Conservation (phyloP, 148 eudicot genomes). For the Rheum nobile region DNA sequence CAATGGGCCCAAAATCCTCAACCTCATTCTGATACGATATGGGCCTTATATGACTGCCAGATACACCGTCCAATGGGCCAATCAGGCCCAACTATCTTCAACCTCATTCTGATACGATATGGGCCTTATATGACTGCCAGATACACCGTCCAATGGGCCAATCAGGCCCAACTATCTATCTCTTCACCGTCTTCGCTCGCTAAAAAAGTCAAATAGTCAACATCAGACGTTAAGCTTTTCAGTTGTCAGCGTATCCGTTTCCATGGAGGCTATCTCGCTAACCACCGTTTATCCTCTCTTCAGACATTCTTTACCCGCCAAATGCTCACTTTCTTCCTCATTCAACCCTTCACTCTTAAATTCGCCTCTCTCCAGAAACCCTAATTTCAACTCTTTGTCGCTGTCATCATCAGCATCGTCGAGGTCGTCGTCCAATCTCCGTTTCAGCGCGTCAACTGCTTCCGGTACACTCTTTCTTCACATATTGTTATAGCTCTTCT, state of each 20-base stretch:
- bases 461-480: conserved; percentile 4
- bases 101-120: too few relatives aligned
- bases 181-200: background rate
- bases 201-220: conserved; percentile 1
- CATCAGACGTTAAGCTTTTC: background rate
- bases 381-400: background rate
- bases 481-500: background rate
- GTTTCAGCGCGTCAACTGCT: conserved; percentile 6
- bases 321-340: background rate
- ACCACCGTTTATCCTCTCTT: background rate
- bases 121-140: too few relatives aligned
- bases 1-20: too few relatives aligned
- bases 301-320: background rate
- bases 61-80: background rate
- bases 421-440: conserved; percentile 3
- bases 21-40: too few relatives aligned
- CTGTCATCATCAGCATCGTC: background rate
- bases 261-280: conserved; percentile 1
- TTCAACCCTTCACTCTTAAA: background rate
- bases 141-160: background rate
- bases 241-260: background rate
- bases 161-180: background rate
- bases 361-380: background rate
- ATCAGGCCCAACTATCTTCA: too few relatives aligned
- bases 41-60: too few relatives aligned